phyloP scores from a whole-genome alignment of 139 green algal genomes.

The Pleodorina starrii region DNA sequence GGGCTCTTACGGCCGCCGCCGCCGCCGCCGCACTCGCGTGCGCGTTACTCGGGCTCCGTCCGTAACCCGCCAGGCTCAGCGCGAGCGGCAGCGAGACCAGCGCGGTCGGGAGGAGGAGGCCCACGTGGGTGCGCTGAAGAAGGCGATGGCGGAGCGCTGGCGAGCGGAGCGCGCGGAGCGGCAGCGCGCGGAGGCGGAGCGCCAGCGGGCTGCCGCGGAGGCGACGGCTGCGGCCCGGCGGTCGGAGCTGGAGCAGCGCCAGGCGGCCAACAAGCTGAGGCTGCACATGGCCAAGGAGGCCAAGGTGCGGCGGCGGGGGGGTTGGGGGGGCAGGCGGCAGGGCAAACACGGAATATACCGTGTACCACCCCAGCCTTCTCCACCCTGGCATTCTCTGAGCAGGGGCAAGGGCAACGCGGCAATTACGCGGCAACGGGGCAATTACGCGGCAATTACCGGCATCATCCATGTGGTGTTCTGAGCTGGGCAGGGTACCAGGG shows the following conservation, averaged over 20 bases:
- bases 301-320: slow-evolving; percentile 37
- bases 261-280: slow-evolving; percentile 15
- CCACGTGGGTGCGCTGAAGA: neutral
- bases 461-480: no score
- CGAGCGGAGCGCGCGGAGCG: slow-evolving; percentile 23
- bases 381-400: no score
- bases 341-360: no score
- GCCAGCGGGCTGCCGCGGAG: neutral
- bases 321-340: no score
- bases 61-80: neutral
- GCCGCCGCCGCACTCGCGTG: no score
- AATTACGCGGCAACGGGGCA: no score
- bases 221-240: neutral
- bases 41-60: no score
- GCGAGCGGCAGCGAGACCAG: slow-evolving; percentile 32
- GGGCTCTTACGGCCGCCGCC: no score
- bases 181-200: slow-evolving; percentile 29
- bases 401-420: no score
- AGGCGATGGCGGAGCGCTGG: slow-evolving; percentile 42
- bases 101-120: neutral
- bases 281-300: slow-evolving; percentile 32
- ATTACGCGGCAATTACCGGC: no score
- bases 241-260: slow-evolving; percentile 37
- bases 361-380: no score
- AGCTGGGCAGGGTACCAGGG: no score